A percentile compares a stretch with the other conserved stretches of the same genome.
phyloP scores from a whole-genome alignment of 208 protist species.

The Trypanosoma congolense region DNA sequence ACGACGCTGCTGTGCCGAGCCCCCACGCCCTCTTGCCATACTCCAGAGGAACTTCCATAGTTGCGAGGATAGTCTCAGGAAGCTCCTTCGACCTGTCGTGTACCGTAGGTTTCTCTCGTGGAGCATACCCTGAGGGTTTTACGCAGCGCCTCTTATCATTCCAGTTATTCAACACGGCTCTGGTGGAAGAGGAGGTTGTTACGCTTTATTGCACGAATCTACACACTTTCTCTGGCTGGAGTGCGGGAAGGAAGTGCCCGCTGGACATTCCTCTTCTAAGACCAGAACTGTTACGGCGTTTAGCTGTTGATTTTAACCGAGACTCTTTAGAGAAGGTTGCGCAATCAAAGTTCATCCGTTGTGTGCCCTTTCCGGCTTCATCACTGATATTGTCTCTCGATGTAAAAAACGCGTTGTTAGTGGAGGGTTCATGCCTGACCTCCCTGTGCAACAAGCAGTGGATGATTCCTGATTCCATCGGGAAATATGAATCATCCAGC shows the following conservation, averaged over 20 bases:
- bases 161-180: conserved; percentile 35
- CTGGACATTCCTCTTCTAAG: conserved; percentile 24
- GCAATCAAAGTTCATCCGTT: conserved; percentile 15
- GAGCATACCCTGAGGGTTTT: conserved; percentile 17
- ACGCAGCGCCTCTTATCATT: conserved; percentile 39
- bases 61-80: not conserved
- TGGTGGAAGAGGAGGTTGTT: conserved; percentile 24
- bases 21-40: conserved; percentile 4
- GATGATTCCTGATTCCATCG: conserved; percentile 28
- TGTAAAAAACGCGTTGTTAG: conserved; percentile 25
- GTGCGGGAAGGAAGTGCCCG: conserved; percentile 17
- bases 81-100: conserved; percentile 16
- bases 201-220: conserved; percentile 35
- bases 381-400: conserved; percentile 30
- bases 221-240: conserved; percentile 23
- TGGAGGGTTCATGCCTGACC: conserved; percentile 15
- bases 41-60: not conserved
- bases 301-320: conserved; percentile 25
- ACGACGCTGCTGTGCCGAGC: not conserved
- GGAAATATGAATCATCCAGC: not conserved
- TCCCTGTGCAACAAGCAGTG: conserved; percentile 47
- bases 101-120: conserved; percentile 31
- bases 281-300: conserved; percentile 26
- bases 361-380: conserved; percentile 7
- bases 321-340: conserved; percentile 14